A percentile compares a stretch with the other conserved stretches of the same genome.
These are phyloP conservation scores for Candida ulmi DNA, from an alignment of 805 yeast species.

Conservation along the genomic window DNA sequence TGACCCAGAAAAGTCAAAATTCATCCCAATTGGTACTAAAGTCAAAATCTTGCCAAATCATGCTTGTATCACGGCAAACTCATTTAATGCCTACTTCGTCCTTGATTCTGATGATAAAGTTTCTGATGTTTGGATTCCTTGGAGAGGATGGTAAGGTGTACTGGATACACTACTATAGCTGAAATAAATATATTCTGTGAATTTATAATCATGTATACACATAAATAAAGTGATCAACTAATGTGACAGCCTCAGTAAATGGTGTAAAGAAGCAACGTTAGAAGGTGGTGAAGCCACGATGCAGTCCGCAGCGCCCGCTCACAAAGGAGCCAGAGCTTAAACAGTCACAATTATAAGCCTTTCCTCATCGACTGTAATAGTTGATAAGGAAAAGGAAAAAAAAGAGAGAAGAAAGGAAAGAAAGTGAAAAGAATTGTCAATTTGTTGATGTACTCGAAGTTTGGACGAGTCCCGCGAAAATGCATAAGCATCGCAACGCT, in stretches of 20 bases:
- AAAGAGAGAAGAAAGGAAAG: constrained; percentile 2
- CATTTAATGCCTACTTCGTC: constrained; percentile 47
- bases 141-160: constrained; percentile 41
- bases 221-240: constrained; percentile 6
- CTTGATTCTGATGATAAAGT: constrained; percentile 44
- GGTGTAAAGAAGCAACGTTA: constrained; percentile 31
- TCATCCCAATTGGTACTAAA: constrained; percentile 50
- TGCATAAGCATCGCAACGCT: not conserved
- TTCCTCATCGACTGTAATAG: constrained; percentile 57
- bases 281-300: constrained; percentile 49
- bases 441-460: not conserved
- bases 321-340: constrained; percentile 24
- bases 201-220: not conserved
- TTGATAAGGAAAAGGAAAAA: constrained; percentile 33
- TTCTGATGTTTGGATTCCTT: constrained; percentile 61
- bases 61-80: constrained; percentile 64
- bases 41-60: constrained; percentile 63
- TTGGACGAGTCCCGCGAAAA: no score
- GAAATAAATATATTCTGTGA: no score
- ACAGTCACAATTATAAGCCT: constrained; percentile 30
- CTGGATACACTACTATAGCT: not conserved
- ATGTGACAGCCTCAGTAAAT: constrained; percentile 29
- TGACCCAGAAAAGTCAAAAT: constrained; percentile 12
- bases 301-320: constrained; percentile 49
- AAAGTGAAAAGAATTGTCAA: constrained; percentile 1